These are phyloP conservation scores for Cymodocea nodosa DNA, from an alignment of 116 monocot genomes.

Conservation along the genomic window DNA sequence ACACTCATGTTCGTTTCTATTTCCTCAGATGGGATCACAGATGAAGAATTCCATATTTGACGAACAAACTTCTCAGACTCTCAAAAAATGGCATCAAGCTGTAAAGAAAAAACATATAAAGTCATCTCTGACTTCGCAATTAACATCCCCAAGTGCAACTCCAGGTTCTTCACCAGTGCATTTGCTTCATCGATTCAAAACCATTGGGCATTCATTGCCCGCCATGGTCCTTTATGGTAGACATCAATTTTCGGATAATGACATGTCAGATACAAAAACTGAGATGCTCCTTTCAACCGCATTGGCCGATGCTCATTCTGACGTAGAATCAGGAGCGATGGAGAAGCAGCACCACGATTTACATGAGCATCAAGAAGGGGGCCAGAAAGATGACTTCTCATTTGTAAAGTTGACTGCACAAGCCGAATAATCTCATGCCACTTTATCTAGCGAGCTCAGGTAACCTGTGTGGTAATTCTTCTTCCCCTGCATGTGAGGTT, in stretches of 20 bases:
- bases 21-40: constrained; percentile 55
- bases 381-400: constrained; percentile 4
- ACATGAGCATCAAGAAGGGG: background rate
- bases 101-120: constrained; percentile 42
- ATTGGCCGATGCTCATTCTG: background rate
- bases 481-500: no score
- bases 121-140: constrained; percentile 7
- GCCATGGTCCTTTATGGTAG: background rate
- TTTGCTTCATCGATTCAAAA: constrained; percentile 13
- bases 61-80: constrained; percentile 56
- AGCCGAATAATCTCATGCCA: background rate
- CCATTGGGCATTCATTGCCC: constrained; percentile 4
- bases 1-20: background rate
- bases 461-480: no score
- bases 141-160: constrained; percentile 13
- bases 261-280: constrained; percentile 3
- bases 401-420: background rate
- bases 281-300: background rate
- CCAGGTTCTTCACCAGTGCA: background rate
- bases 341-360: background rate
- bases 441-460: no score
- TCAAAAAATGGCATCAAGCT: constrained; percentile 53
- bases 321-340: background rate
- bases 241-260: background rate
- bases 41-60: constrained; percentile 83